Evolutionary conservation across 1,284 basidiomycete species (phyloP).

Genomic region (Schizopora paradoxa): DNA sequence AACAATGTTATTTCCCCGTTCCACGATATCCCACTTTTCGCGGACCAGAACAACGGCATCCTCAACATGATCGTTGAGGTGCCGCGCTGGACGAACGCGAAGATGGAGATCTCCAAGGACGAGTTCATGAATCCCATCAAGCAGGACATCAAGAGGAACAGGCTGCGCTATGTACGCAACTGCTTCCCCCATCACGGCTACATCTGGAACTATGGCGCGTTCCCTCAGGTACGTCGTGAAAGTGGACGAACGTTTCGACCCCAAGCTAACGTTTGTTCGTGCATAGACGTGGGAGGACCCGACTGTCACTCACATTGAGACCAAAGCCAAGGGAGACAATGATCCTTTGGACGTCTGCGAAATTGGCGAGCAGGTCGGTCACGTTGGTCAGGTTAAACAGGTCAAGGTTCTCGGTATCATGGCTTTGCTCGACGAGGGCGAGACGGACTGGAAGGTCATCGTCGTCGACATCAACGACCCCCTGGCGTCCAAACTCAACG

Average conservation of each 20-base stretch:
- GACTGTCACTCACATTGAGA: constrained; percentile 82
- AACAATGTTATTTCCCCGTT: constrained; percentile 84
- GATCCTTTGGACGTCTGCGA: constrained; percentile 99
- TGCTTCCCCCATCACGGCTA: constrained; percentile 99
- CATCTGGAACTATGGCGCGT: constrained; percentile 98
- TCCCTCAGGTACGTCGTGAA: constrained; percentile 86
- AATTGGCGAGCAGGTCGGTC: constrained; percentile 98
- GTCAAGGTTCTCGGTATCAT: constrained; percentile 99
- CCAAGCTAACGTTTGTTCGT: constrained; percentile 1
- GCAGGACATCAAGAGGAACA: constrained; percentile 96
- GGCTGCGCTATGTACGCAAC: constrained; percentile 96
- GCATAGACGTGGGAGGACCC: constrained; percentile 98
- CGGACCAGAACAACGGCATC: constrained; percentile 88
- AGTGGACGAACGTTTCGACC: too few relatives aligned
- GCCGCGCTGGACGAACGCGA: constrained; percentile 99
- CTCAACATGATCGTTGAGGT: constrained; percentile 99
- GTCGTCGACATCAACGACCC: constrained; percentile 98
- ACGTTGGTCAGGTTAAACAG: constrained; percentile 98
- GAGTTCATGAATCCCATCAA: constrained; percentile 99
- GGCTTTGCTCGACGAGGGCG: constrained; percentile 96
- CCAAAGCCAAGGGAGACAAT: constrained; percentile 98
- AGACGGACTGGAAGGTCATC: constrained; percentile 99
- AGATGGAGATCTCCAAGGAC: constrained; percentile 98
- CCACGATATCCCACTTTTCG: constrained; percentile 96
- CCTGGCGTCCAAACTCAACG: constrained; percentile 94